Evolutionary conservation across 768 basidiomycete genomes (phyloP), one percentile per base, ranked within the genome.

Genomic region (Amyloporia xantha): DNA sequence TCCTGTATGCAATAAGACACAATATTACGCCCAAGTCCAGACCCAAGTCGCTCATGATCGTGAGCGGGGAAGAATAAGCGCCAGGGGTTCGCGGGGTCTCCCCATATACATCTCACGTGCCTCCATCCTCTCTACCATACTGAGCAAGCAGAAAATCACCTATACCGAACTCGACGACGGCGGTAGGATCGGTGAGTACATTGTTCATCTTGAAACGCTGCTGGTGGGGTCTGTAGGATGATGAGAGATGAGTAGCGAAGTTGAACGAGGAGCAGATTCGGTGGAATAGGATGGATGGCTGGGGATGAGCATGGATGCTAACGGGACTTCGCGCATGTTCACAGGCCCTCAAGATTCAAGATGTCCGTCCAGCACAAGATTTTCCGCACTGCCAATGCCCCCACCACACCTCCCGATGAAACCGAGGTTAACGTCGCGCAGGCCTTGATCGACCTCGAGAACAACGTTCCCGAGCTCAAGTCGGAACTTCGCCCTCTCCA

Each of bases 401-500:
- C 95, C 54, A 78, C 72, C 54, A 85, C 87, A 20, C 62, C 90
- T 54, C 92, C 95, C 53, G 88, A 92, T 70, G 93, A 93, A 69
- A 89, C 83, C 35, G 95, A 98, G 74, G 83, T 76, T 57, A 81
- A 70, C 62, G 86, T 99, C 66, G 95, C 91, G 44, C 95, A 98
- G 74, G 93, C 96, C 47, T 76, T 99, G 60, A 70, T 97, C 62
- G 96, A 99, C 79, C 83, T 99, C 65, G 95, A 98, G 73, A 91
- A 86, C 78, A 93, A 91, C 68, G 94, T 97, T 52, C 90, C 94
- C 54, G 96, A 99, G 72, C 86, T 99, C 75, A 99, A 97, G 84
- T 65, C 79, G 50, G 96, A 99, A 76, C 85, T 99, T 56, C 85
- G 94, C 42, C 82, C 85, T 52, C 83, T 99, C 59, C 93, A 97